These are phyloP conservation scores for Termitomyces sp. DNA, from an alignment of 768 basidiomycete genomes.

Conservation along the genomic window DNA sequence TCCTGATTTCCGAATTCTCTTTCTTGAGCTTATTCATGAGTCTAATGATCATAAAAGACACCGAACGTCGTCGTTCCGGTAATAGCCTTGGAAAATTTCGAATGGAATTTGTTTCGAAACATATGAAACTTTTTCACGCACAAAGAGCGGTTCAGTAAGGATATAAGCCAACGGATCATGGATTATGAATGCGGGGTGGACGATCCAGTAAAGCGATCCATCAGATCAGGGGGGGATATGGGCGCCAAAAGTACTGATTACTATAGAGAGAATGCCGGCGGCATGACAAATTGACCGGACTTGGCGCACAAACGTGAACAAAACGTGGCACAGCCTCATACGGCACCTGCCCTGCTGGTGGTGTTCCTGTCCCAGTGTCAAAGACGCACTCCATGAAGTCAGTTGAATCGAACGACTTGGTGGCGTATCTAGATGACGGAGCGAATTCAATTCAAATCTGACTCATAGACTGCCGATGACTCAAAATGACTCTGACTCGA, in stretches of 20 bases:
- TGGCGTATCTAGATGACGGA: neutral
- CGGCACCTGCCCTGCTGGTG: neutral
- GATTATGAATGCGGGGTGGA: neutral
- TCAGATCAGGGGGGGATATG: neutral
- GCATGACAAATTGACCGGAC: slow-evolving; percentile 9
- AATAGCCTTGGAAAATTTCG: no score
- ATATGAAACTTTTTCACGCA: neutral
- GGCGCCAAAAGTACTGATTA: neutral
- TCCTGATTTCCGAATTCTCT: neutral
- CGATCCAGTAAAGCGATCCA: neutral
- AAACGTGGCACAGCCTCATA: slow-evolving; percentile 11
- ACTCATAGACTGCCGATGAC: neutral
- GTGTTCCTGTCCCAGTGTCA: neutral
- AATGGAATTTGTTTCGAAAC: no score
- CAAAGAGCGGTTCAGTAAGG: neutral
- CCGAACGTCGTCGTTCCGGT: no score
- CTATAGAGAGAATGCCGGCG: neutral
- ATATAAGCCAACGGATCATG: neutral
- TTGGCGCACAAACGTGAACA: slow-evolving; percentile 5
- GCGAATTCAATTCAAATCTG: neutral
- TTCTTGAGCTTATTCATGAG: no score
- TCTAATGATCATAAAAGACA: neutral
- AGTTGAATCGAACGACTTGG: neutral
- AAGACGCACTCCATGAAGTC: neutral
- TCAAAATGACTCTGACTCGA: neutral